Conservation (phyloP, 192 early-diverging fungal species). For the Coemansia aciculifera region DNA sequence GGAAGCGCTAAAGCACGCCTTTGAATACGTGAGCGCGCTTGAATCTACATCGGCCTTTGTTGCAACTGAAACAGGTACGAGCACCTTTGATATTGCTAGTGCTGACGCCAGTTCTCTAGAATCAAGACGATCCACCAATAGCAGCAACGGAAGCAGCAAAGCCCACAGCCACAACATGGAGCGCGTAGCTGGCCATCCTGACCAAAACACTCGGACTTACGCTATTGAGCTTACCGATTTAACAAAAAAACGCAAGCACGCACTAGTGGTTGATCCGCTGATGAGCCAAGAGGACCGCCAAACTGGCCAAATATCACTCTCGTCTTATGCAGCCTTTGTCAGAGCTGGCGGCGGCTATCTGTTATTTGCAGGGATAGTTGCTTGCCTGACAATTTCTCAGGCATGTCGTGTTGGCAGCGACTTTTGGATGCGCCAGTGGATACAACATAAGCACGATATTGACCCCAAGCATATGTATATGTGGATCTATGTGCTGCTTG, state of each 20-base stretch:
- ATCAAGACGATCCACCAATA: neutral
- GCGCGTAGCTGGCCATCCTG: neutral
- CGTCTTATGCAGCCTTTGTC: constrained; percentile 63
- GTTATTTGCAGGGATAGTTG: constrained; percentile 21
- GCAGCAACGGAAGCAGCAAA: constrained; percentile 3
- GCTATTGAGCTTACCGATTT: neutral
- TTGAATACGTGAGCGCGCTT: neutral
- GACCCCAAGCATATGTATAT: constrained; percentile 56
- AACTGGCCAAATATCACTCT: constrained; percentile 65
- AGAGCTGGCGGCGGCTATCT: constrained; percentile 29
- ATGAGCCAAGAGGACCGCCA: constrained; percentile 84
- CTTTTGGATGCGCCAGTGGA: constrained; percentile 71
- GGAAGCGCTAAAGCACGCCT: neutral
- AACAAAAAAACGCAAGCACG: constrained; percentile 3
- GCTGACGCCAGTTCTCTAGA: neutral
- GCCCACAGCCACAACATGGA: neutral
- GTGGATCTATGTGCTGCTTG: constrained; percentile 66
- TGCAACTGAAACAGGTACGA: neutral
- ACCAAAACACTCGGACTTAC: neutral
- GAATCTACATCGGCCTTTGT: neutral
- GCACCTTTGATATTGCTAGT: constrained; percentile 6
- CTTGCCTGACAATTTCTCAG: constrained; percentile 28
- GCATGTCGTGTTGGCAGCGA: constrained; percentile 51
- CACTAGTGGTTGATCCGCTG: constrained; percentile 40
- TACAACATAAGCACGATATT: constrained; percentile 32